Evolutionary conservation across 257 asterid genomes (phyloP).

Genomic region (Scutellaria barbata): DNA sequence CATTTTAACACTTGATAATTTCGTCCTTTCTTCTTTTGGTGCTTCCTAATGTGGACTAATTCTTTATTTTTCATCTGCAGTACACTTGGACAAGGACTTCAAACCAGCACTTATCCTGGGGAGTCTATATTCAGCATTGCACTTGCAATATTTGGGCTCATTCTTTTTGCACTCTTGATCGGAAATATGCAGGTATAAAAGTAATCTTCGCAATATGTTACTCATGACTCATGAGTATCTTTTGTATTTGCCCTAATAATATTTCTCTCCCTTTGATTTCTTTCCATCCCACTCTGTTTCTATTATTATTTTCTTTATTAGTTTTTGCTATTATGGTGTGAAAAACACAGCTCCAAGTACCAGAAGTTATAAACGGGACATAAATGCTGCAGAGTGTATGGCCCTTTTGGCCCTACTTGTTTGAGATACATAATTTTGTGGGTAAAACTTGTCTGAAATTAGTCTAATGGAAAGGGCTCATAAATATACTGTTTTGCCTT

Average conservation of each 20-base stretch:
- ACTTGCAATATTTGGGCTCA: conserved; percentile 91
- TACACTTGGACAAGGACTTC: conserved; percentile 98
- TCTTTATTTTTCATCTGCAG: conserved; percentile 50
- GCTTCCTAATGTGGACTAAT: neutral
- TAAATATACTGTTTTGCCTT: neutral
- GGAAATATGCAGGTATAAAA: conserved; percentile 97
- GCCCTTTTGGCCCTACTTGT: neutral
- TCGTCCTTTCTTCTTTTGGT: neutral
- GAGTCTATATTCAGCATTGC: conserved; percentile 96
- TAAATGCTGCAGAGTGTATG: too few species aligned
- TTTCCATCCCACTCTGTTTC: neutral
- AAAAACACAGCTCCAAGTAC: too few species aligned
- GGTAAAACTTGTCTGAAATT: neutral
- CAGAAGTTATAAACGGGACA: too few species aligned
- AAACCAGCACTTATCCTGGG: conserved; percentile 95
- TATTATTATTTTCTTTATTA: neutral
- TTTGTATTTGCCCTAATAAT: conserved; percentile 2
- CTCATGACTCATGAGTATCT: neutral
- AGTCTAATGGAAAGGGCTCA: neutral
- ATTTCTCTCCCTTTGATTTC: neutral
- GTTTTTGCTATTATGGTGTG: too few species aligned
- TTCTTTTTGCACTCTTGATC: conserved; percentile 93
- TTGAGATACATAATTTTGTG: neutral
- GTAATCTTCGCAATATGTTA: neutral
- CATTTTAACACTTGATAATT: neutral